Conservation (phyloP, 2,329 filamentous ascomycete species). For the Diaporthe velutina region DNA sequence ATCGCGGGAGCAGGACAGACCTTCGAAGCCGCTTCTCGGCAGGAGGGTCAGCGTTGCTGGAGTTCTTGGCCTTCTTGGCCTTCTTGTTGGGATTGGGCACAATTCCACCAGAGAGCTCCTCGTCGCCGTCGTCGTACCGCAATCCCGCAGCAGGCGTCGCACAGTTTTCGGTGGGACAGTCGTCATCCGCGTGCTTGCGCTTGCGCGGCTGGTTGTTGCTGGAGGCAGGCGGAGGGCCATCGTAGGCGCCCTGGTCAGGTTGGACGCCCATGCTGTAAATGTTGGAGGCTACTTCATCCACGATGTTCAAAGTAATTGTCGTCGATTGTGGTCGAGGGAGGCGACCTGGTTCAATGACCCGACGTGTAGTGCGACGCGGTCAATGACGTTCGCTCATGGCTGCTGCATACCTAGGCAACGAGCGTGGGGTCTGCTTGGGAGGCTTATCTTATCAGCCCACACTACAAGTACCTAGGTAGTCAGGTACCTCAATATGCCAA, state of each 20-base stretch:
- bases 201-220: constrained; percentile 20
- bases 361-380: background rate
- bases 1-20: background rate
- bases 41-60: background rate
- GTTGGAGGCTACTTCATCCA: background rate
- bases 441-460: constrained; percentile 16
- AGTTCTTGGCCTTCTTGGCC: constrained; percentile 3
- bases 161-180: background rate
- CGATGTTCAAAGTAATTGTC: background rate
- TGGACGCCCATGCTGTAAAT: constrained; percentile 27
- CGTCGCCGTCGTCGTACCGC: background rate
- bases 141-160: background rate
- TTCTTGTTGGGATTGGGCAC: background rate
- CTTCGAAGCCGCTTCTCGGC: constrained; percentile 36
- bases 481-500: no score
- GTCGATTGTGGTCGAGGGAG: background rate
- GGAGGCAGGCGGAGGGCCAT: background rate
- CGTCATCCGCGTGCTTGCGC: background rate
- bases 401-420: no score
- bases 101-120: background rate
- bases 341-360: background rate
- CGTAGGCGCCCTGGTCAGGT: constrained; percentile 21
- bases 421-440: background rate
- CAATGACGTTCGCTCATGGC: background rate
- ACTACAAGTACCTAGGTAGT: no score